Base-by-base conservation (phyloP, 2,329 filamentous ascomycete genomes). In the Ampelomyces quisqualis region DNA sequence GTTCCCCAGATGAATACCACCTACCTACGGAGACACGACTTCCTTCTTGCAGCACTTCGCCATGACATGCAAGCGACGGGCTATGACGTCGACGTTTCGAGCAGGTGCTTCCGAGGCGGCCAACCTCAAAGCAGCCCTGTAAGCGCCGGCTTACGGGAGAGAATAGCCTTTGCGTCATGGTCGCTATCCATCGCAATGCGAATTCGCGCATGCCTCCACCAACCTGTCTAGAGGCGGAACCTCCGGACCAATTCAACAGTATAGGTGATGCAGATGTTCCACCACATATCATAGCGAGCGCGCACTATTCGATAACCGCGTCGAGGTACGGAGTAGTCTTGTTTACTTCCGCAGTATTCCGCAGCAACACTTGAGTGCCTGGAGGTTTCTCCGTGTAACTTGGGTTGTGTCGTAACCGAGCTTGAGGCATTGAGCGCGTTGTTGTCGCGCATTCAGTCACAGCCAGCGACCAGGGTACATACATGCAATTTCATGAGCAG, bases 341-440 rank as follows among this genome's bases (percentile, higher is more conserved):
- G 45, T 47, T 47, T 39, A 49, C 32, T 34, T 51, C 51, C 51
- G 51, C 40, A 35, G 26, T 33, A 27, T 43, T 38, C 50, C 43
- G 51, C 51, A 37, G 34, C 43, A 35, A 41, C 45, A 19, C 19
- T 19, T 18, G 18, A 17, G n/a, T 3, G 9, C 18, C 17, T 22
- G 27, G 14, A 17, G 13, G 2, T 24, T 17, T 17, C n/a, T 30
- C n/a, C 14, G 17, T 18, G n/a, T 15, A 8, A 30, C n/a, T n/a
- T n/a, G n/a, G n/a, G n/a, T n/a, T n/a, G n/a, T n/a, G n/a, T n/a
- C n/a, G n/a, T n/a, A n/a, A n/a, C n/a, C n/a, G n/a, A n/a, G n/a
- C n/a, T n/a, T n/a, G n/a, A n/a, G n/a, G n/a, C 13, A 7, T 13
- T 21, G 17, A 11, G 23, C 3, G 14, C 23, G 4, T 9, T 28